A percentile compares a stretch with the other conserved stretches of the same genome.
Conservation (phyloP, 139 green algal species). For the Haematococcus sp. region DNA sequence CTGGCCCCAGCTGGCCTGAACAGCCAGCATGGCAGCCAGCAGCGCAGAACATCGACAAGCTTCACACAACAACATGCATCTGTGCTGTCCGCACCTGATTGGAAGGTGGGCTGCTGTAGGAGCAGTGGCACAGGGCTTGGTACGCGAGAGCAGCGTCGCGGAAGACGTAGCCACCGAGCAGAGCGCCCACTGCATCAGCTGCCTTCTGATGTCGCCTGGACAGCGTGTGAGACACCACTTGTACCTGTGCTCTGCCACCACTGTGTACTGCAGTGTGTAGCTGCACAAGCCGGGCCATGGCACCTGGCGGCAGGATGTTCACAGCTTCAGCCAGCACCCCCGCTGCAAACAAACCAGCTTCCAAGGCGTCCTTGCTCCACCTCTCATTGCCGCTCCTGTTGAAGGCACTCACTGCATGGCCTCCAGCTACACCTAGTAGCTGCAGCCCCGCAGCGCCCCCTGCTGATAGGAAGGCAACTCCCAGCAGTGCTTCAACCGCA, state of each 20-base stretch:
- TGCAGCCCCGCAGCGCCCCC: background rate
- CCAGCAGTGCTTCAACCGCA: slow-evolving; percentile 10
- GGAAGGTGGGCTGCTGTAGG: slow-evolving; percentile 2
- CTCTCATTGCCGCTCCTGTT: background rate
- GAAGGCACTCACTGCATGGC: no score
- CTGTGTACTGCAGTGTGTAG: background rate
- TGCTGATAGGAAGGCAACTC: background rate
- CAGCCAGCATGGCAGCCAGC: background rate
- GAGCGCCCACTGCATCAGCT: background rate
- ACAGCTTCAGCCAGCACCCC: background rate
- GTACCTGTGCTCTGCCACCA: no score
- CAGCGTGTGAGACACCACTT: no score
- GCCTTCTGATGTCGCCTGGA: background rate
- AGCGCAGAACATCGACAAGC: background rate
- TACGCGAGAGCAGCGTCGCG: background rate
- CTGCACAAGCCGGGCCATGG: background rate
- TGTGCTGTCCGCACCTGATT: no score
- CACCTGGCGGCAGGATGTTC: slow-evolving; percentile 1
- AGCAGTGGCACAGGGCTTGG: slow-evolving; percentile 23
- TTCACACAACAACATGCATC: no score
- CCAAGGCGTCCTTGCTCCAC: background rate
- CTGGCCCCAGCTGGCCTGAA: no score
- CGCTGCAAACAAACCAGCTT: background rate
- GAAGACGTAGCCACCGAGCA: slow-evolving; percentile 17
- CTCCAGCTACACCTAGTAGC: no score